phyloP scores from a whole-genome alignment of 441 rosid genomes.

The Bocquillonia castaneifolia region DNA sequence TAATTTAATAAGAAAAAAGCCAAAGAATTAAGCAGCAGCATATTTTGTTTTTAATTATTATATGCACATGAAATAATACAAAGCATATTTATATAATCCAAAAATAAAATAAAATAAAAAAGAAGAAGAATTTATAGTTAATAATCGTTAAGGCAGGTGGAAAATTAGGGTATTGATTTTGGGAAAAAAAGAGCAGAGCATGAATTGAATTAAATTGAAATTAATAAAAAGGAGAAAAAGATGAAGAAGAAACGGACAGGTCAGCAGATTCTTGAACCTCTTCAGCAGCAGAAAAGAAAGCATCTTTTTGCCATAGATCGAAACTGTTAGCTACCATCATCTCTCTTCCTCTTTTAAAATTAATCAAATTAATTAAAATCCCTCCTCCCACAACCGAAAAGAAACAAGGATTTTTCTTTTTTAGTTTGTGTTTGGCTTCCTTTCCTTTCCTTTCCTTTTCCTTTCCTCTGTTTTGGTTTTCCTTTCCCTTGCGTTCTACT shows the following conservation, averaged over 20 bases:
- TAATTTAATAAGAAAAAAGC: too few relatives aligned
- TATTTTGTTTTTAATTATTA: too few relatives aligned
- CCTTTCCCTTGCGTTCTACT: conserved; percentile 8
- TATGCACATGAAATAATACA: too few relatives aligned
- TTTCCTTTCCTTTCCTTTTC: neutral
- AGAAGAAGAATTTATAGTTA: too few relatives aligned
- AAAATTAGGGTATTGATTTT: too few relatives aligned
- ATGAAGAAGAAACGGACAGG: conserved; percentile 36
- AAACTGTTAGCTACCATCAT: conserved; percentile 78
- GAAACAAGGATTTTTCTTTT: neutral
- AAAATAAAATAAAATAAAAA: too few relatives aligned
- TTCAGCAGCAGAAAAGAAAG: conserved; percentile 83
- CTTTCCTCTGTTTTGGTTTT: neutral
- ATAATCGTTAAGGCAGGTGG: too few relatives aligned
- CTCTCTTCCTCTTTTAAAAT: conserved; percentile 17
- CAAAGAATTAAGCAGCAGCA: too few relatives aligned
- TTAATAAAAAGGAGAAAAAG: neutral
- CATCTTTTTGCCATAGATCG: conserved; percentile 79
- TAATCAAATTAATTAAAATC: neutral
- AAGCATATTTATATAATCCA: too few relatives aligned
- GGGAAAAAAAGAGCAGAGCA: neutral
- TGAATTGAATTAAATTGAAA: neutral
- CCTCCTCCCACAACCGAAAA: neutral
- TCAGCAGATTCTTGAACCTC: conserved; percentile 91
- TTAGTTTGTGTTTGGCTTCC: too few relatives aligned